Percentiles rank a stretch among this genome's conserved stretches.
phyloP scores from a whole-genome alignment of 202 grass and related monocot genomes.

The Saccharum hybrid region DNA sequence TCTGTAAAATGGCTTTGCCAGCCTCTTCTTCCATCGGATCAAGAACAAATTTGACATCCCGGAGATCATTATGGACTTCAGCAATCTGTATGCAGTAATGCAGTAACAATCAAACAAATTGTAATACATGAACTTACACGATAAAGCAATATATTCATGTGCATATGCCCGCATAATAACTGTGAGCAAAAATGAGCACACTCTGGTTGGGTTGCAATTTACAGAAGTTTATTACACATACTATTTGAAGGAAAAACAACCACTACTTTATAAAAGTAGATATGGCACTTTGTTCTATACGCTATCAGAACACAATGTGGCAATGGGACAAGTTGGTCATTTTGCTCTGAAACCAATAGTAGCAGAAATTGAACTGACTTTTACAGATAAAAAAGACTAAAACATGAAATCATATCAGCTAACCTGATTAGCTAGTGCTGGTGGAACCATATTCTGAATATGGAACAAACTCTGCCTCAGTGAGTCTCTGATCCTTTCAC shows the following conservation, averaged over 20 bases:
- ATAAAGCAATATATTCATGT: conserved; percentile 33
- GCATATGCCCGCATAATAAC: neutral
- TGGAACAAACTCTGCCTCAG: conserved; percentile 73
- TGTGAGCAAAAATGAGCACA: neutral
- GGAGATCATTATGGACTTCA: conserved; percentile 70
- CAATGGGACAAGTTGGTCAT: neutral
- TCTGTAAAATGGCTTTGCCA: conserved; percentile 70
- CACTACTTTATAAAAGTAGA: neutral
- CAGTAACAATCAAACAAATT: conserved; percentile 37
- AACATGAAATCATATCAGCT: conserved; percentile 42
- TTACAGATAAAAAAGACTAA: conserved; percentile 2
- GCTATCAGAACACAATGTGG: neutral
- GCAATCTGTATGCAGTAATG: conserved; percentile 60
- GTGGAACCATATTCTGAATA: conserved; percentile 87
- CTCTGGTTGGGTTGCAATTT: neutral
- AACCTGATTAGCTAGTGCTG: conserved; percentile 75
- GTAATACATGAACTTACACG: conserved; percentile 22
- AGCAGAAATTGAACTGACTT: conserved; percentile 9
- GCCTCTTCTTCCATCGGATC: conserved; percentile 74
- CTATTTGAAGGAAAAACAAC: conserved; percentile 18
- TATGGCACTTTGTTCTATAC: conserved; percentile 10
- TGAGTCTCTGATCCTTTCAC: conserved; percentile 73
- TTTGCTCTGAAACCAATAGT: neutral
- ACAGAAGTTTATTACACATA: conserved; percentile 24
- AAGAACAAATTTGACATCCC: conserved; percentile 66